These are phyloP conservation scores for Mediolabrus comicus DNA, from an alignment of 108 stramenopile genomes.

Conservation along the genomic window DNA sequence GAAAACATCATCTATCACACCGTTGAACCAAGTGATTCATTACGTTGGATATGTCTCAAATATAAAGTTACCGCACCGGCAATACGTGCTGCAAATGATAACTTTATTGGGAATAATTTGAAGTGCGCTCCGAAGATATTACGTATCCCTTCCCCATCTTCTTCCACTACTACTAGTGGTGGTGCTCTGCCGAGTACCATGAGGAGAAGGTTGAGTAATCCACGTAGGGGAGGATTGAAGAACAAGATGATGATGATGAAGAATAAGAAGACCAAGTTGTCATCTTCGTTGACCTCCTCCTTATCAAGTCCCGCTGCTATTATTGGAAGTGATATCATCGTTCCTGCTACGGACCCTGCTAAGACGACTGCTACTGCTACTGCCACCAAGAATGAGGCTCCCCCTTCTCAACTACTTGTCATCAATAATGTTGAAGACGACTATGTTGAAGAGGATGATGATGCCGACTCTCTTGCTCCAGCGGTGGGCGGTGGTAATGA, in stretches of 20 bases:
- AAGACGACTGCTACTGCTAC: background rate
- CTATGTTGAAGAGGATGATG: no score
- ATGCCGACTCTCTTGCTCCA: no score
- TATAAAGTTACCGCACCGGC: background rate
- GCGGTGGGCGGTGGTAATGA: no score
- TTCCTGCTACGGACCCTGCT: background rate
- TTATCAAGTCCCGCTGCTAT: background rate
- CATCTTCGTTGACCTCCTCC: background rate
- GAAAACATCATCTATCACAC: background rate
- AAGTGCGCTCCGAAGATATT: background rate
- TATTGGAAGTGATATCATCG: background rate
- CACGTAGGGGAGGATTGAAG: background rate
- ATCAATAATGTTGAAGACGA: no score
- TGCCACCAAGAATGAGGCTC: background rate
- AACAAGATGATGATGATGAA: background rate
- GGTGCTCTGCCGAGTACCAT: no score
- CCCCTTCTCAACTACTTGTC: no score
- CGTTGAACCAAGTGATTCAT: background rate
- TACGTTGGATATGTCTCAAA: background rate
- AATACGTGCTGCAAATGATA: background rate
- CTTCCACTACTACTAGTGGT: background rate
- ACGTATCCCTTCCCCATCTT: background rate
- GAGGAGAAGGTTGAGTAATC: background rate
- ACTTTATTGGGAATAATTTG: background rate
- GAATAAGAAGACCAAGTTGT: background rate